Evolutionary conservation across 2,329 filamentous ascomycete genomes (phyloP).

Genomic region (Exophiala xenobiotica): DNA sequence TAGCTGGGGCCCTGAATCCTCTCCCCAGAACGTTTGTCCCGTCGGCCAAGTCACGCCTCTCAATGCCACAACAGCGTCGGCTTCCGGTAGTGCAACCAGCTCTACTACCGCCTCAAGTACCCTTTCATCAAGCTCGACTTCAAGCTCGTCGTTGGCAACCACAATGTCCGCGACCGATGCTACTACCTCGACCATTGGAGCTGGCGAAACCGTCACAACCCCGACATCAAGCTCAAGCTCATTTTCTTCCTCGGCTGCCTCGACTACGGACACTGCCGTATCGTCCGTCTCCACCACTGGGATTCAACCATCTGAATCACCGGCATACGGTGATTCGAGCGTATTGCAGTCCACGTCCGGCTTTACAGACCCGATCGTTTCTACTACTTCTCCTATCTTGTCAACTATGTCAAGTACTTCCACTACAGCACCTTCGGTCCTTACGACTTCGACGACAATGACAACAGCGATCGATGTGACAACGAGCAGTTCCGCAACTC

Average conservation of each 20-base stretch:
- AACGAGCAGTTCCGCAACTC: not conserved
- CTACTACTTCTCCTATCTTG: too few species aligned
- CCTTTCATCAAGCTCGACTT: not conserved
- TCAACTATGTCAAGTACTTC: too few species aligned
- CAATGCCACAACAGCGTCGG: constrained; percentile 4
- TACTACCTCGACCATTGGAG: not conserved
- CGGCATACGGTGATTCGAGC: too few species aligned
- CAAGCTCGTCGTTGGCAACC: too few species aligned
- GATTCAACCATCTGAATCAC: too few species aligned
- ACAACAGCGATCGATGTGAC: not conserved
- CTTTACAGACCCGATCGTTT: too few species aligned
- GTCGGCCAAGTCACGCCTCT: constrained; percentile 4
- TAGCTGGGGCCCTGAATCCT: constrained; percentile 36
- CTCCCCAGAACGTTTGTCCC: constrained; percentile 19
- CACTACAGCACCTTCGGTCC: not conserved
- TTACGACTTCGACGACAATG: not conserved
- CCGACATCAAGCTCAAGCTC: not conserved
- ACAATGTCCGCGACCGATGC: not conserved
- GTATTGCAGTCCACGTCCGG: too few species aligned
- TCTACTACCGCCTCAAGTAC: not conserved
- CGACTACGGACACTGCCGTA: too few species aligned
- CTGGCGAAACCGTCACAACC: not conserved
- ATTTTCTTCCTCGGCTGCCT: not conserved
- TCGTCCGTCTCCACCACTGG: too few species aligned
- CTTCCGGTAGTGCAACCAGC: constrained; percentile 2